phyloP scores from a whole-genome alignment of 768 basidiomycete species.

The Leucocoprinus sp. region DNA sequence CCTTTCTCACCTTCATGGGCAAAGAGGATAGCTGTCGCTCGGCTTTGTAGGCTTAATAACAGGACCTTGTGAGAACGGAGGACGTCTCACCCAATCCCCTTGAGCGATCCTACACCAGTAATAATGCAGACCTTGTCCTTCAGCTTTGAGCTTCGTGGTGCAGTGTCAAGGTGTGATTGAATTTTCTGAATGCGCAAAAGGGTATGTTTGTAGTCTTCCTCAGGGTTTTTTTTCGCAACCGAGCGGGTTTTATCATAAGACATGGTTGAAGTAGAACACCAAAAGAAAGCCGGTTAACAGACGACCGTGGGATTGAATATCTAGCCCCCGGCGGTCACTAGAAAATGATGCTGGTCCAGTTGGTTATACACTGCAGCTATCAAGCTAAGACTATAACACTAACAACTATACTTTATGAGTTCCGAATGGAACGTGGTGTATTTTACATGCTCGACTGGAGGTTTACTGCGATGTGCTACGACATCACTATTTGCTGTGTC shows the following conservation, averaged over 20 bases:
- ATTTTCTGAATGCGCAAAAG: conserved; percentile 60
- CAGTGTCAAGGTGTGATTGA: conserved; percentile 52
- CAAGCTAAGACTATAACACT: too few relatives aligned
- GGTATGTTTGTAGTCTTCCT: conserved; percentile 53
- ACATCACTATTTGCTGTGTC: too few relatives aligned
- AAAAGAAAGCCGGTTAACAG: too few relatives aligned
- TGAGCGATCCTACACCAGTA: conserved; percentile 80
- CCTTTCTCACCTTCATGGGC: conserved; percentile 63
- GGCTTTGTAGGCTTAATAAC: conserved; percentile 23
- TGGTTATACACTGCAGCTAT: too few relatives aligned
- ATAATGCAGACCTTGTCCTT: conserved; percentile 78
- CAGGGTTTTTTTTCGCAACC: conserved; percentile 22
- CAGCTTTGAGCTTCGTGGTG: conserved; percentile 49
- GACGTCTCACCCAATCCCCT: conserved; percentile 74
- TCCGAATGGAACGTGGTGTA: too few relatives aligned
- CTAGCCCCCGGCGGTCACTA: too few relatives aligned
- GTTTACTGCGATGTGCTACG: too few relatives aligned
- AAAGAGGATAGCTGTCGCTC: conserved; percentile 62
- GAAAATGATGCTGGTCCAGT: too few relatives aligned
- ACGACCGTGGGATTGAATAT: too few relatives aligned
- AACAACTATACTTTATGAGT: too few relatives aligned
- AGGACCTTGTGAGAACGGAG: neutral
- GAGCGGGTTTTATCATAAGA: conserved; percentile 28
- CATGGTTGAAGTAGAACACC: conserved; percentile 18
- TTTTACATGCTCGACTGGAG: too few relatives aligned